These are phyloP conservation scores for Ogataea nitratoaversa DNA, from an alignment of 805 yeast genomes.

Conservation along the genomic window DNA sequence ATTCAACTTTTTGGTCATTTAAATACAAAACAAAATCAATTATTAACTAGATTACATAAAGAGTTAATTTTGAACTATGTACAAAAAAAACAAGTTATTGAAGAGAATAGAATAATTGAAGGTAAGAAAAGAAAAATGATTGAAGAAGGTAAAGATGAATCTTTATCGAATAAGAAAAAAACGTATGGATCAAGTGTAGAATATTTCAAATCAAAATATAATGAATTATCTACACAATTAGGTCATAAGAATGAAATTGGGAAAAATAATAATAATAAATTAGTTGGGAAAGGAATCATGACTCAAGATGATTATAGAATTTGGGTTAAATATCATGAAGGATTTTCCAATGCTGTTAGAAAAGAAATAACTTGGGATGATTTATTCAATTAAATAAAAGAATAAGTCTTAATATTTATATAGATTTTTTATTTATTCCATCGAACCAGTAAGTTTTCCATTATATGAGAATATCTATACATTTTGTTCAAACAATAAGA, in stretches of 20 bases:
- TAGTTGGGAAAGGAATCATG: slow-evolving; percentile 16
- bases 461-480: no score
- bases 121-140: slow-evolving; percentile 12
- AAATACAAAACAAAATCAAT: slow-evolving; percentile 7
- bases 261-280: slow-evolving; percentile 3
- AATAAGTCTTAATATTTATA: no score
- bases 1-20: slow-evolving; percentile 7
- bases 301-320: slow-evolving; percentile 34
- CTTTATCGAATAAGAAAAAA: slow-evolving; percentile 8
- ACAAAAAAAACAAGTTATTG: slow-evolving; percentile 5
- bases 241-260: slow-evolving; percentile 8
- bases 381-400: slow-evolving; percentile 42
- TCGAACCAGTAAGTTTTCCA: no score
- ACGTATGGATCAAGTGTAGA: slow-evolving; percentile 27
- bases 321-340: slow-evolving; percentile 93
- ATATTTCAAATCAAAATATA: slow-evolving; percentile 42
- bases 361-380: slow-evolving; percentile 76
- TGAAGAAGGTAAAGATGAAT: slow-evolving; percentile 9
- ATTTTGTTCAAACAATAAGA: no score
- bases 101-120: slow-evolving; percentile 5
- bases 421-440: no score
- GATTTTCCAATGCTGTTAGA: slow-evolving; percentile 87
- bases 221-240: slow-evolving; percentile 11
- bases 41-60: slow-evolving; percentile 12
- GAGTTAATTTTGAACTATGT: slow-evolving; percentile 11